phyloP scores from a whole-genome alignment of 192 early-diverging fungal species.

The Dispira parvispora region DNA sequence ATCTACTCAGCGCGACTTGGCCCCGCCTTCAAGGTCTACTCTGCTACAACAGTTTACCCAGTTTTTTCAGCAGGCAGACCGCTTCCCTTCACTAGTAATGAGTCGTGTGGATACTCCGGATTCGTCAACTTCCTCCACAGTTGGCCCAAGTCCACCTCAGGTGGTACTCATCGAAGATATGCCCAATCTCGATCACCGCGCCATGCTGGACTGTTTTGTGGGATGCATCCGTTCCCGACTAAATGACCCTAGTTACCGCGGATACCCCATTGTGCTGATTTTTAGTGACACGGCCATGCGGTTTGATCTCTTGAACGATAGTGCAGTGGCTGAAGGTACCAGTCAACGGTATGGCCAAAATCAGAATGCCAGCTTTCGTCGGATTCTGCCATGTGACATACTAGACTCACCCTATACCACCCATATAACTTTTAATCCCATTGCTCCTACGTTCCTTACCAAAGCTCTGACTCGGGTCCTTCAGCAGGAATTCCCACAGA shows the following conservation, averaged over 20 bases:
- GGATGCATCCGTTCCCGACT: slow-evolving; percentile 26
- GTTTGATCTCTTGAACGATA: slow-evolving; percentile 19
- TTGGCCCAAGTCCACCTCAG: slow-evolving; percentile 6
- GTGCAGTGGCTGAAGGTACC: background rate
- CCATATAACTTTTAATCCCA: slow-evolving; percentile 34
- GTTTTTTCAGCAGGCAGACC: slow-evolving; percentile 33
- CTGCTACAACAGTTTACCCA: slow-evolving; percentile 32
- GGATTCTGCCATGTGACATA: slow-evolving; percentile 18
- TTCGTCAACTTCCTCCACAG: slow-evolving; percentile 2
- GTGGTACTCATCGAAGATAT: slow-evolving; percentile 42
- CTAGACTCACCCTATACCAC: slow-evolving; percentile 18
- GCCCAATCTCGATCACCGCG: slow-evolving; percentile 30
- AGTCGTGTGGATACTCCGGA: background rate
- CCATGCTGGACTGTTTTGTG: slow-evolving; percentile 32
- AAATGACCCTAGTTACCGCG: slow-evolving; percentile 13
- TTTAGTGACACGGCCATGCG: slow-evolving; percentile 20
- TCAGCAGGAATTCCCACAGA: slow-evolving; percentile 15
- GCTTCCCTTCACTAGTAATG: slow-evolving; percentile 23
- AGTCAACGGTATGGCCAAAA: background rate
- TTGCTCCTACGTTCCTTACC: slow-evolving; percentile 40
- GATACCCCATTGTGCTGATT: slow-evolving; percentile 25
- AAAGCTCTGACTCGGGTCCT: slow-evolving; percentile 35
- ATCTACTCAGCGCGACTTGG: background rate
- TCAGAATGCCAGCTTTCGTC: slow-evolving; percentile 12
- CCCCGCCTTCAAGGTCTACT: slow-evolving; percentile 14